Conservation (phyloP, 2,329 filamentous ascomycete species). For the Sporothrix phasma region DNA sequence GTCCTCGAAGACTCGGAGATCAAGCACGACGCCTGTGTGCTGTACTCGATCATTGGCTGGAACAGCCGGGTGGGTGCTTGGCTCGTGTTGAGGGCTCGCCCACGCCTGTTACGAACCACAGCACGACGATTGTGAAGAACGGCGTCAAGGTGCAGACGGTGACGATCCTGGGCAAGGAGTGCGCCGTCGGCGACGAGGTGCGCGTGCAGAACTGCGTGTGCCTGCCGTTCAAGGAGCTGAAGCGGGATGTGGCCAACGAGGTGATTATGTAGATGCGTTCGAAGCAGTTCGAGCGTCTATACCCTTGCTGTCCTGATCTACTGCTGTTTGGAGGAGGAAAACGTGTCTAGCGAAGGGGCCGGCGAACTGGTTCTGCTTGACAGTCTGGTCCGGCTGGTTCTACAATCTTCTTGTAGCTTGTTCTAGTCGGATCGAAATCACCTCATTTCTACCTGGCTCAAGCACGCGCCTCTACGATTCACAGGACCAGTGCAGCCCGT, state of each 20-base stretch:
- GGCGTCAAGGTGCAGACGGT: conserved; percentile 98
- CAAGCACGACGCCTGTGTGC: conserved; percentile 89
- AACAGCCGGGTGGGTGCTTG: conserved; percentile 93
- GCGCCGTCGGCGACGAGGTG: conserved; percentile 83
- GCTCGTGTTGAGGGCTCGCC: conserved; percentile 93
- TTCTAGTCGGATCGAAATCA: too few species aligned
- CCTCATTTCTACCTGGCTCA: too few species aligned
- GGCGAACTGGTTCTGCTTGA: too few species aligned
- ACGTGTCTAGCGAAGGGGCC: too few species aligned
- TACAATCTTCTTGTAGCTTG: too few species aligned
- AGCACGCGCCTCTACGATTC: too few species aligned
- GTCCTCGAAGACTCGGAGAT: conserved; percentile 92
- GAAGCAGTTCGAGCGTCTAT: too few species aligned
- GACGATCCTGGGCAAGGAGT: conserved; percentile 95
- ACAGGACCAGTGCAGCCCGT: too few species aligned
- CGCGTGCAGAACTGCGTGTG: conserved; percentile 97
- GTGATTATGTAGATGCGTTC: conserved; percentile 68
- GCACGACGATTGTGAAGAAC: conserved; percentile 92
- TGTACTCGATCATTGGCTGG: conserved; percentile 97
- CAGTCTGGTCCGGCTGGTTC: too few species aligned
- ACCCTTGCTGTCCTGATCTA: not conserved
- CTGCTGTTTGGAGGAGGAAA: too few species aligned
- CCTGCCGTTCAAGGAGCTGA: conserved; percentile 94
- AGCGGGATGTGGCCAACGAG: conserved; percentile 78
- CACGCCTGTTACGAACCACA: conserved; percentile 76